Evolutionary conservation across 2,329 filamentous ascomycete genomes (phyloP), one percentile per base, ranked within the genome.

Genomic region (Esteya vermicola): DNA sequence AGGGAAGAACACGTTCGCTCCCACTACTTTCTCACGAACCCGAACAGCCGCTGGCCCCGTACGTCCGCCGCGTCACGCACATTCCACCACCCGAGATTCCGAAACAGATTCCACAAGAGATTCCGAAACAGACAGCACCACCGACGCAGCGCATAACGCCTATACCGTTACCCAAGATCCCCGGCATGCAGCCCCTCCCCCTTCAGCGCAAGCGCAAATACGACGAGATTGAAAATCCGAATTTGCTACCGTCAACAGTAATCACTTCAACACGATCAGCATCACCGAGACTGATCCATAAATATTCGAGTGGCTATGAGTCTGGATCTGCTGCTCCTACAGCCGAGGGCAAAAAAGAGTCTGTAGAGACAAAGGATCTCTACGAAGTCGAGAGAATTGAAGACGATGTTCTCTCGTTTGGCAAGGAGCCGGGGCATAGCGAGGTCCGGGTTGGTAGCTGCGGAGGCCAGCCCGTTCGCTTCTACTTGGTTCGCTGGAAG

Each of bases 401-500:
- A 3, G 46, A 49, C 4, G 51, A 53, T 21, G n/a, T n/a, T n/a
- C n/a, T n/a, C n/a, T n/a, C n/a, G n/a, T n/a, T n/a, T n/a, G n/a
- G n/a, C n/a, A n/a, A n/a, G n/a, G n/a, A n/a, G n/a, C n/a, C n/a
- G n/a, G n/a, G n/a, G n/a, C n/a, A n/a, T n/a, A n/a, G n/a, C n/a
- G n/a, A n/a, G n/a, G n/a, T n/a, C n/a, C n/a, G n/a, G n/a, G n/a
- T n/a, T n/a, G n/a, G n/a, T n/a, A n/a, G n/a, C n/a, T n/a, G n/a
- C n/a, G n/a, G n/a, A n/a, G 14, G 30, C 5, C 19, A 35, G 20
- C 14, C 50, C 0, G 54, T 63, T 2, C 63, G 64, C 4, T 62
- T 60, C 42, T 76, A 70, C 51, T 57, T 64, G 23, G 69, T 76
- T 1, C 62, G 65, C 7, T 76, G 72, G 72, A 64, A 63, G 33